Evolutionary conservation across 768 basidiomycete genomes (phyloP).

Genomic region (Tylopilus felleus): DNA sequence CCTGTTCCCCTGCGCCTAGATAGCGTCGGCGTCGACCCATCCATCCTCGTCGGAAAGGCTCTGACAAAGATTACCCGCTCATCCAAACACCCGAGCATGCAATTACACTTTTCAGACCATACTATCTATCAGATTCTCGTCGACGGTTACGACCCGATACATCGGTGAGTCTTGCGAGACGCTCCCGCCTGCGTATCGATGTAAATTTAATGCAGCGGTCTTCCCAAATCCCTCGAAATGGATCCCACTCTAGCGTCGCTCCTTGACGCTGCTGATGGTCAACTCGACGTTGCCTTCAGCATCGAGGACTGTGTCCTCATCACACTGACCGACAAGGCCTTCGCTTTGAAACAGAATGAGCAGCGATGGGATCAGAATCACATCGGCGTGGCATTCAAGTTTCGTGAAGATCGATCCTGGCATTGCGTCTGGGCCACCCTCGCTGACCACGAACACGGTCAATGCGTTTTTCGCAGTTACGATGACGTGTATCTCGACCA

Average conservation of each 20-base stretch:
- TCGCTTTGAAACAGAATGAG: slow-evolving; percentile 36
- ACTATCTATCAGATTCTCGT: slow-evolving; percentile 50
- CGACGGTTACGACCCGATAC: slow-evolving; percentile 57
- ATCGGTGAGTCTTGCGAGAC: slow-evolving; percentile 30
- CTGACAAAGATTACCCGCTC: slow-evolving; percentile 41
- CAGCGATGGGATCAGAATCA: slow-evolving; percentile 37
- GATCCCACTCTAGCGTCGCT: slow-evolving; percentile 39
- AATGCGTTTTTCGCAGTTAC: slow-evolving; percentile 54
- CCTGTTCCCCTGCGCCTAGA: slow-evolving; percentile 36
- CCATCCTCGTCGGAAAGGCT: slow-evolving; percentile 42
- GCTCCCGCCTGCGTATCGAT: not conserved
- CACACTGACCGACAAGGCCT: slow-evolving; percentile 57
- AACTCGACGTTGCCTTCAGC: slow-evolving; percentile 35
- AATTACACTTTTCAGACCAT: slow-evolving; percentile 45
- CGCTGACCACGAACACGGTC: slow-evolving; percentile 46
- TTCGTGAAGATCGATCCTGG: slow-evolving; percentile 47
- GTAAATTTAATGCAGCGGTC: slow-evolving; percentile 31
- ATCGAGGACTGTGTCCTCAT: slow-evolving; percentile 53
- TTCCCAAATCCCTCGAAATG: slow-evolving; percentile 61
- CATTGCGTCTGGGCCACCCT: slow-evolving; percentile 66
- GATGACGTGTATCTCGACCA: slow-evolving; percentile 56
- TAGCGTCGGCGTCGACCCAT: slow-evolving; percentile 38
- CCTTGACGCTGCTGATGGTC: slow-evolving; percentile 38
- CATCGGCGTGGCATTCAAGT: slow-evolving; percentile 50
- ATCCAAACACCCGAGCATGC: slow-evolving; percentile 42